phyloP scores from a whole-genome alignment of 495 filamentous ascomycete genomes.

The Daldinia vernicosa region DNA sequence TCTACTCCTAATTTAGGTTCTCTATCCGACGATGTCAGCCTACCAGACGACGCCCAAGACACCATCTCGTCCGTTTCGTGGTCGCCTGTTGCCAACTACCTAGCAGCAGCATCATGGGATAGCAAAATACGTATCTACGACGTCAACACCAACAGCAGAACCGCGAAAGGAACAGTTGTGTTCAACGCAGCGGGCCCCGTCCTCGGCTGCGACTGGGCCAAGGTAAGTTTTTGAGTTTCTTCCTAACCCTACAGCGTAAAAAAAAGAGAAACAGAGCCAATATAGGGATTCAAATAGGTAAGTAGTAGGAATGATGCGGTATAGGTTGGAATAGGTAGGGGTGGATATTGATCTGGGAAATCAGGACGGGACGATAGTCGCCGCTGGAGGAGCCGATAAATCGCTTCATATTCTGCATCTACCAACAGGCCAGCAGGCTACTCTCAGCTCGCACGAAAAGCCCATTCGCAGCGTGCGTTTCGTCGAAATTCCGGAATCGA shows the following conservation, averaged over 20 bases:
- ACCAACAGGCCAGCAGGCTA: constrained; percentile 58
- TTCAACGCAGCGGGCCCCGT: constrained; percentile 80
- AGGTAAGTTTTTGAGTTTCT: constrained; percentile 62
- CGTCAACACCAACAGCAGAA: constrained; percentile 69
- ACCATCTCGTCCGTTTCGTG: constrained; percentile 84
- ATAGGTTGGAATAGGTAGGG: neutral
- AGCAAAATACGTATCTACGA: constrained; percentile 92
- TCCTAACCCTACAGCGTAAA: constrained; percentile 19
- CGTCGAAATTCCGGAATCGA: constrained; percentile 65
- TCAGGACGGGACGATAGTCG: constrained; percentile 73
- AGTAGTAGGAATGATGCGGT: neutral
- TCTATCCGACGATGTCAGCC: constrained; percentile 71
- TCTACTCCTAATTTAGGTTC: constrained; percentile 70
- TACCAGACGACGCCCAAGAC: constrained; percentile 76
- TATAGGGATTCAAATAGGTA: constrained; percentile 15
- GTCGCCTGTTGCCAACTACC: constrained; percentile 62
- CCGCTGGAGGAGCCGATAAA: constrained; percentile 87
- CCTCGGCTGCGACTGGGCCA: constrained; percentile 79
- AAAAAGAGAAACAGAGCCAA: constrained; percentile 23
- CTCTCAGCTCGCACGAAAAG: constrained; percentile 81
- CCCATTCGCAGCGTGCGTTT: constrained; percentile 83
- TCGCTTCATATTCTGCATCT: constrained; percentile 82
- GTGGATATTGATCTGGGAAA: constrained; percentile 1
- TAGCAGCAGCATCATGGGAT: constrained; percentile 91
- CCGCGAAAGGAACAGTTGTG: constrained; percentile 74